These are phyloP conservation scores for Berberis thunbergii DNA, from an alignment of 164 flowering plant genomes.

Conservation along the genomic window DNA sequence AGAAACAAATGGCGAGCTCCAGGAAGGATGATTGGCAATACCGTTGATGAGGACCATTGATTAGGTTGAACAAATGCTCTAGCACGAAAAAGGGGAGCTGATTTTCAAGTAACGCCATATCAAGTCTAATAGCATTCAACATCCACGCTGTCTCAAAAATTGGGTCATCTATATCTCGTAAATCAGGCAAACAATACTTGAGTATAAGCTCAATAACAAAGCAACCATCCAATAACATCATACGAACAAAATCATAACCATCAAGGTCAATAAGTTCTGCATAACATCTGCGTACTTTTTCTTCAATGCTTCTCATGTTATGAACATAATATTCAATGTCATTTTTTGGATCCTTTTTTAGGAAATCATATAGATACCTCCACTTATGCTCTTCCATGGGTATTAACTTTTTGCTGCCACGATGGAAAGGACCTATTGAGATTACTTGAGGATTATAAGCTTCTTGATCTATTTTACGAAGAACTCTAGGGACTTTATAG, in stretches of 20 bases:
- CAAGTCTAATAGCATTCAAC: slow-evolving; percentile 1
- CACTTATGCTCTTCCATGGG: slow-evolving; percentile 12
- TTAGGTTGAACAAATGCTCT: neutral
- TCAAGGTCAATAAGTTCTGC: neutral
- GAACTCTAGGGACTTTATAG: slow-evolving; percentile 13
- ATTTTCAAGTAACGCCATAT: slow-evolving; percentile 23
- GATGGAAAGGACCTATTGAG: slow-evolving; percentile 27
- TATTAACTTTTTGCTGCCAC: neutral
- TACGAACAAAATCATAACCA: slow-evolving; percentile 1
- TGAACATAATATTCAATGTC: neutral
- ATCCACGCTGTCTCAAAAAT: neutral
- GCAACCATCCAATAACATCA: slow-evolving; percentile 3
- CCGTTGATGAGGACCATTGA: neutral
- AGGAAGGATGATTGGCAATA: neutral
- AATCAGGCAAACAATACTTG: neutral
- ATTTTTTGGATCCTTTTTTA: neutral
- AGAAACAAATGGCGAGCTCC: neutral
- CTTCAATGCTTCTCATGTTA: neutral
- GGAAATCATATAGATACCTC: slow-evolving; percentile 2
- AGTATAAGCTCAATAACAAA: neutral
- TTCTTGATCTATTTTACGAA: slow-evolving; percentile 13
- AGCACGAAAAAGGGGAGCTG: slow-evolving; percentile 24
- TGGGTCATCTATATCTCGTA: neutral
- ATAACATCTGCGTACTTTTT: slow-evolving; percentile 1
- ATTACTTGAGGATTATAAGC: slow-evolving; percentile 19